Conservation (phyloP, 495 filamentous ascomycete genomes). For the Neurospora pannonica region DNA sequence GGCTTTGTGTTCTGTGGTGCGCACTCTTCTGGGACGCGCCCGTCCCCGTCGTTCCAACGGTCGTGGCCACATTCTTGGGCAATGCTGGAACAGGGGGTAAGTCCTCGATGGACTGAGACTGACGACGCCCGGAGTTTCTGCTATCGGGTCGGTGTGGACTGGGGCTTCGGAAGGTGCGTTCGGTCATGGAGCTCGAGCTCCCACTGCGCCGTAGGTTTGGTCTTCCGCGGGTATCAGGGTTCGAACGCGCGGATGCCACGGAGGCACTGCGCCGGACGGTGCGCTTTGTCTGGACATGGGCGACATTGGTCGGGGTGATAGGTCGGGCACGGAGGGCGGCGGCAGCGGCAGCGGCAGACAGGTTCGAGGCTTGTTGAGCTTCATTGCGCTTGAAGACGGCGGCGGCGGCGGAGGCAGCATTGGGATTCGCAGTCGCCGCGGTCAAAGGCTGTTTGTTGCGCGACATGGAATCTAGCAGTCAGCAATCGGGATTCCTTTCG, state of each 20-base stretch:
- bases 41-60: conserved; percentile 5
- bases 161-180: conserved; percentile 68
- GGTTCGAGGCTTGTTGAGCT: conserved; percentile 26
- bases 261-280: conserved; percentile 65
- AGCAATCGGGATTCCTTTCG: conserved; percentile 5
- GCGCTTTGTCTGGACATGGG: conserved; percentile 78
- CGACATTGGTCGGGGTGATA: conserved; percentile 64
- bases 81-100: conserved; percentile 68
- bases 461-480: conserved; percentile 6
- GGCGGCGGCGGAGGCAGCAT: conserved; percentile 65
- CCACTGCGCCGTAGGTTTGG: conserved; percentile 48
- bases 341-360: conserved; percentile 78
- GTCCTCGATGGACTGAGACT: conserved; percentile 21
- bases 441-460: conserved; percentile 43
- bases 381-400: conserved; percentile 68
- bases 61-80: conserved; percentile 39
- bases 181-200: conserved; percentile 76
- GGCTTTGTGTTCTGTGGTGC: conserved; percentile 18
- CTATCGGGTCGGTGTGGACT: conserved; percentile 46
- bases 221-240: conserved; percentile 30
- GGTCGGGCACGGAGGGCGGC: conserved; percentile 70
- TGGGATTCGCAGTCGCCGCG: conserved; percentile 52
- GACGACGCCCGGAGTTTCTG: conserved; percentile 30
- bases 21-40: conserved; percentile 2
- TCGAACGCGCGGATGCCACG: conserved; percentile 52